These are phyloP conservation scores for Nadsonia fulvescens DNA, from an alignment of 805 yeast genomes.

Conservation along the genomic window DNA sequence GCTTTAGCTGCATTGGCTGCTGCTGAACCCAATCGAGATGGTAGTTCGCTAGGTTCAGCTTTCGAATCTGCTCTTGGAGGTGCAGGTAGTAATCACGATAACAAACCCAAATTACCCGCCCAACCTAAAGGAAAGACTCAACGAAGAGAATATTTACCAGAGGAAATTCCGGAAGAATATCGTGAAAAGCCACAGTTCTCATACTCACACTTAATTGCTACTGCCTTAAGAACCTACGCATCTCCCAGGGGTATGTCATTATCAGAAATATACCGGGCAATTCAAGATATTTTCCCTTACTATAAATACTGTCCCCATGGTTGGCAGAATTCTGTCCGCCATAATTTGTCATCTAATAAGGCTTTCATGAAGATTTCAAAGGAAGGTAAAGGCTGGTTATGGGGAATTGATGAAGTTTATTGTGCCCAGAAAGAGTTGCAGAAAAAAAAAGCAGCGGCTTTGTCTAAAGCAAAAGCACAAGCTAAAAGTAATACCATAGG, in stretches of 20 bases:
- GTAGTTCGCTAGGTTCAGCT: too few relatives aligned
- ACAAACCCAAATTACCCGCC: slow-evolving; percentile 1
- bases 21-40: too few relatives aligned
- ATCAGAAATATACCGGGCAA: slow-evolving; percentile 72
- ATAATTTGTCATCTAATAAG: slow-evolving; percentile 72
- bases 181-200: slow-evolving; percentile 72
- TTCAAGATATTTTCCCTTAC: slow-evolving; percentile 77
- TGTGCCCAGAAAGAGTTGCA: slow-evolving; percentile 66
- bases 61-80: too few relatives aligned
- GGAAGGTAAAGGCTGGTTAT: slow-evolving; percentile 87
- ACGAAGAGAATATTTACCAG: slow-evolving; percentile 44
- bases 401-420: slow-evolving; percentile 81
- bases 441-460: slow-evolving; percentile 29
- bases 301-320: slow-evolving; percentile 90
- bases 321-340: slow-evolving; percentile 91
- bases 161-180: slow-evolving; percentile 79
- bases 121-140: slow-evolving; percentile 26
- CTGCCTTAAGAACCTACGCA: slow-evolving; percentile 52
- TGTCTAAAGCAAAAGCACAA: slow-evolving; percentile 4
- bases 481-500: too few relatives aligned
- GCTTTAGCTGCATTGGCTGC: slow-evolving; percentile 4
- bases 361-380: slow-evolving; percentile 66
- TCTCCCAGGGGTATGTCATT: slow-evolving; percentile 60
- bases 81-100: slow-evolving; percentile 1
- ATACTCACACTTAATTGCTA: slow-evolving; percentile 63